These are phyloP conservation scores for Vigna hirtella DNA, from an alignment of 306 rosid genomes.

Conservation along the genomic window DNA sequence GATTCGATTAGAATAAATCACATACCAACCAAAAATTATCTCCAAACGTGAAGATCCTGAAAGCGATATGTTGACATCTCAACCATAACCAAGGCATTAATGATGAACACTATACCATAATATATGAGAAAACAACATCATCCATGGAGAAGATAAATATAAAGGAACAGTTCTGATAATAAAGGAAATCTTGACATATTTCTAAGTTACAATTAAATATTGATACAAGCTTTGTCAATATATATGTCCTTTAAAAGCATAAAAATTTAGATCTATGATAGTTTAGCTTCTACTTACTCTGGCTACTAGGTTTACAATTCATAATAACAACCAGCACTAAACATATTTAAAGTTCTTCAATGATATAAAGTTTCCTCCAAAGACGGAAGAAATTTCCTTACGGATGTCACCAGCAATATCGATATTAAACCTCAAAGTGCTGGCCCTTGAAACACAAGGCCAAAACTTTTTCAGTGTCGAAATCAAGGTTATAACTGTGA, in stretches of 20 bases:
- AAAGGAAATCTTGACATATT: conserved; percentile 21
- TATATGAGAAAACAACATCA: neutral
- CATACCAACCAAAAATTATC: neutral
- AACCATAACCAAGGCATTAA: conserved; percentile 12
- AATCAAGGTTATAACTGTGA: conserved; percentile 42
- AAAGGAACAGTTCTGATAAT: conserved; percentile 11
- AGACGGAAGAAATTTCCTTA: conserved; percentile 28
- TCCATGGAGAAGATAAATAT: neutral
- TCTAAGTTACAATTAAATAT: conserved; percentile 38
- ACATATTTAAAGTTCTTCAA: conserved; percentile 33
- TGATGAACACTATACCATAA: conserved; percentile 24
- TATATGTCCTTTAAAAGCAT: conserved; percentile 39
- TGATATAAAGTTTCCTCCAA: conserved; percentile 5
- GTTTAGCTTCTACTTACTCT: conserved; percentile 41
- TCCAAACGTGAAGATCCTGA: conserved; percentile 4
- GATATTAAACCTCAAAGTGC: conserved; percentile 17
- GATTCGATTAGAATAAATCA: neutral
- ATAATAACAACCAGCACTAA: conserved; percentile 32
- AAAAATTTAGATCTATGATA: conserved; percentile 28
- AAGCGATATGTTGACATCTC: conserved; percentile 10
- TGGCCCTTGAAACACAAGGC: conserved; percentile 38
- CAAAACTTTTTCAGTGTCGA: conserved; percentile 42
- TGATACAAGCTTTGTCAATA: conserved; percentile 41
- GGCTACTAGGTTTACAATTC: conserved; percentile 38
- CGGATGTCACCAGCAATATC: conserved; percentile 40